Evolutionary conservation across 345 rosid species (phyloP).

Genomic region (Microcos paniculata): DNA sequence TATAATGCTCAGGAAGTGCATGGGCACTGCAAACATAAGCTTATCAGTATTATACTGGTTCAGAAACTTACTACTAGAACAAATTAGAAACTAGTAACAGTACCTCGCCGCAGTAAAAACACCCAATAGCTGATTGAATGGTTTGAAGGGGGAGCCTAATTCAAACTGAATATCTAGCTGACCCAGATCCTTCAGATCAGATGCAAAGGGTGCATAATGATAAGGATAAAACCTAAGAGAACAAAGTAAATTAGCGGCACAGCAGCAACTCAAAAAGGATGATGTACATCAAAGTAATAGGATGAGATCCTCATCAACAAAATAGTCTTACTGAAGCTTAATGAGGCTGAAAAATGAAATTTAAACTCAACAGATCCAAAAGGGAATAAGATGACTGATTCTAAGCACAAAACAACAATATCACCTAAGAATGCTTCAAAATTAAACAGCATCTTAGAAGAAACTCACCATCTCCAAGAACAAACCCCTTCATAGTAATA

Average conservation of each 20-base stretch:
- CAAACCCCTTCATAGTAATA: conserved; percentile 96
- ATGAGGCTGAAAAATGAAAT: conserved; percentile 1
- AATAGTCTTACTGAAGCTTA: neutral
- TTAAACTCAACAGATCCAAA: neutral
- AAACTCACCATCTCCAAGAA: conserved; percentile 94
- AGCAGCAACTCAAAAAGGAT: too few species aligned
- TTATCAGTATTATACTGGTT: neutral
- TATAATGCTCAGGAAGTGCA: conserved; percentile 81
- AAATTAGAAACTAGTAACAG: neutral
- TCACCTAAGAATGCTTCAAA: too few species aligned
- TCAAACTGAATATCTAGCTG: conserved; percentile 64
- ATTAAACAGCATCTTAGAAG: too few species aligned
- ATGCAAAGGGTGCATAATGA: conserved; percentile 98
- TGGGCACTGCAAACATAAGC: conserved; percentile 47
- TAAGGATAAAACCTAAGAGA: conserved; percentile 91
- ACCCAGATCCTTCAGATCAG: conserved; percentile 82
- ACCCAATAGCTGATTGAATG: conserved; percentile 89
- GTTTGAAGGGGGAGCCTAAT: conserved; percentile 42
- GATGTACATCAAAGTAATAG: neutral
- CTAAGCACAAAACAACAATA: neutral
- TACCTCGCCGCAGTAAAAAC: conserved; percentile 87
- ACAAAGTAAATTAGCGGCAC: too few species aligned
- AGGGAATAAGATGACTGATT: neutral
- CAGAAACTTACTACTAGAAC: neutral
- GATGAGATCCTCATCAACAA: neutral